Evolutionary conservation across 805 yeast genomes (phyloP).

Genomic region (Pichia scutulata): DNA sequence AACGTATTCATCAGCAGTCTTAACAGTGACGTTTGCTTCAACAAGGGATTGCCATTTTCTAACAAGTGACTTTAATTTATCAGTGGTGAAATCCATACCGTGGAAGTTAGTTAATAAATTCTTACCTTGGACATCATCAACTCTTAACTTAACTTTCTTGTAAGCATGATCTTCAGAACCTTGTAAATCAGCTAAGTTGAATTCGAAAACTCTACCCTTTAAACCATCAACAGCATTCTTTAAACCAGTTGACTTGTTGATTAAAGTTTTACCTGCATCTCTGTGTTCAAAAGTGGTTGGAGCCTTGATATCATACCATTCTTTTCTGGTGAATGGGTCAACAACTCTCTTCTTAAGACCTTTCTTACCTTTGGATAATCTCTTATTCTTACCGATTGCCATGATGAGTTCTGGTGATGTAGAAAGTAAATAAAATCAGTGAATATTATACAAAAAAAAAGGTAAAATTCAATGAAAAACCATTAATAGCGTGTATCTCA

Average conservation of each 20-base stretch:
- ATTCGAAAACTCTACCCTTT: slow-evolving; percentile 96
- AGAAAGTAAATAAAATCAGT: slow-evolving; percentile 1
- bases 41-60: slow-evolving; percentile 99
- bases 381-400: slow-evolving; percentile 65
- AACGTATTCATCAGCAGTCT: slow-evolving; percentile 96
- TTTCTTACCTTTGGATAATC: slow-evolving; percentile 85
- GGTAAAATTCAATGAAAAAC: background rate
- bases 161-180: slow-evolving; percentile 98
- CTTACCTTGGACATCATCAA: slow-evolving; percentile 98
- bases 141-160: slow-evolving; percentile 96
- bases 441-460: background rate
- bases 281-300: slow-evolving; percentile 98
- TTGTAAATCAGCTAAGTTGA: slow-evolving; percentile 93
- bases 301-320: slow-evolving; percentile 97
- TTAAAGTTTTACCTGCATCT: slow-evolving; percentile 96
- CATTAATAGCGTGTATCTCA: background rate
- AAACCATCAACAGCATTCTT: slow-evolving; percentile 96
- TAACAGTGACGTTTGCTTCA: slow-evolving; percentile 96
- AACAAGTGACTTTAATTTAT: slow-evolving; percentile 94
- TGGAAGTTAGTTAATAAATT: slow-evolving; percentile 99
- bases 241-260: slow-evolving; percentile 97
- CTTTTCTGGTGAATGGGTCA: slow-evolving; percentile 99
- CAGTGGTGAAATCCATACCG: slow-evolving; percentile 97
- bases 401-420: slow-evolving; percentile 29
- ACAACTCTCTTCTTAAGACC: slow-evolving; percentile 99